Conservation (phyloP, 768 basidiomycete species). For the Sarcomyxa edulis region DNA sequence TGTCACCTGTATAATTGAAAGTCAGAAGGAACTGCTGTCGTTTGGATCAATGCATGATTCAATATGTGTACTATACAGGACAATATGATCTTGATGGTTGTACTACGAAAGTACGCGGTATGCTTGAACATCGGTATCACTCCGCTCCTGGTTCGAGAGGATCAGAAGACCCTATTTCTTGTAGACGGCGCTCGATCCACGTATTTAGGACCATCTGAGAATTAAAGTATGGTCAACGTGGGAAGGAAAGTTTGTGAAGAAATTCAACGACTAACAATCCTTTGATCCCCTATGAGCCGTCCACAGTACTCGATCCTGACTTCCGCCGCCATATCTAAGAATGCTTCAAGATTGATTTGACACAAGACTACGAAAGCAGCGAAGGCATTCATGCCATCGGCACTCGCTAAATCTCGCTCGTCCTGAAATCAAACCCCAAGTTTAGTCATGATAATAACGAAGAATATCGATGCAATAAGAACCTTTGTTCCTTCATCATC, state of each 20-base stretch:
- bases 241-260: not conserved
- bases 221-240: no score
- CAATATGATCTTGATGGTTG: no score
- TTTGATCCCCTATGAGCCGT: slow-evolving; percentile 38
- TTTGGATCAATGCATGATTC: no score
- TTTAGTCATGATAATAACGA: not conserved
- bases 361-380: slow-evolving; percentile 61
- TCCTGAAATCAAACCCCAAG: slow-evolving; percentile 33
- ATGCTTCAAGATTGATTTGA: slow-evolving; percentile 45
- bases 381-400: slow-evolving; percentile 66
- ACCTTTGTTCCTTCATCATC: slow-evolving; percentile 36
- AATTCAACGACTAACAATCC: slow-evolving; percentile 46
- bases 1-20: no score
- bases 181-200: no score
- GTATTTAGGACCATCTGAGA: no score
- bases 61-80: no score
- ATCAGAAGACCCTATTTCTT: no score
- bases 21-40: no score
- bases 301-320: slow-evolving; percentile 42
- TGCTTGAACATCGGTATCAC: no score
- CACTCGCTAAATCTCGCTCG: slow-evolving; percentile 50
- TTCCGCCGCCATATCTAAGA: slow-evolving; percentile 47
- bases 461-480: slow-evolving; percentile 4
- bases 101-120: no score
- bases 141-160: no score